Conservation (phyloP, 768 basidiomycete genomes). For the Mycena kentingensis region DNA sequence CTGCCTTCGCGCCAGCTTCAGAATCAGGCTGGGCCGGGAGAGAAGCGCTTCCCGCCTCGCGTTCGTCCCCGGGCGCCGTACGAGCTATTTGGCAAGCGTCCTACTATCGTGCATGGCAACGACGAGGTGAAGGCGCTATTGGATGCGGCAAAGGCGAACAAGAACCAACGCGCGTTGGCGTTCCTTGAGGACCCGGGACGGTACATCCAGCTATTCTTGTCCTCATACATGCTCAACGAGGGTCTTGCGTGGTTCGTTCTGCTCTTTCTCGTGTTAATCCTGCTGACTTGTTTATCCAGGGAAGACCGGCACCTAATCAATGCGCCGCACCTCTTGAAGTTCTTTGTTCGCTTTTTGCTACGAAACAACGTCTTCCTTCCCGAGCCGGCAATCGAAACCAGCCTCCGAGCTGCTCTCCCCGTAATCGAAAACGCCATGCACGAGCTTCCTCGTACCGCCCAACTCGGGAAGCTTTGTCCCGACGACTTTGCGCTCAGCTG, state of each 20-base stretch:
- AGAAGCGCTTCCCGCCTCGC: slow-evolving; percentile 29
- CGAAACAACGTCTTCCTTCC: slow-evolving; percentile 40
- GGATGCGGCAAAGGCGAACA: slow-evolving; percentile 36
- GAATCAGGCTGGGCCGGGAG: slow-evolving; percentile 3
- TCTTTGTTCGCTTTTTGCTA: slow-evolving; percentile 48
- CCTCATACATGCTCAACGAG: slow-evolving; percentile 65
- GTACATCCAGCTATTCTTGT: slow-evolving; percentile 64
- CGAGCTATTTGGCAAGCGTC: slow-evolving; percentile 36
- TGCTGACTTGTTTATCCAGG: slow-evolving; percentile 29
- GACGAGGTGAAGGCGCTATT: slow-evolving; percentile 41
- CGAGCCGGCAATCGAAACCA: not conserved
- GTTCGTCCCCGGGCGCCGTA: slow-evolving; percentile 40
- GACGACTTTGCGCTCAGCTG: not conserved
- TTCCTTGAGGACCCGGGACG: slow-evolving; percentile 68
- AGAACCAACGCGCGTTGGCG: slow-evolving; percentile 45
- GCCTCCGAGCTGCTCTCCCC: not conserved
- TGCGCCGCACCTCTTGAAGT: slow-evolving; percentile 45
- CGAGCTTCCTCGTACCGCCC: not conserved
- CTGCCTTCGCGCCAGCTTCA: slow-evolving; percentile 8
- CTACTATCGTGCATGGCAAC: slow-evolving; percentile 35
- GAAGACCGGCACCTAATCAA: slow-evolving; percentile 42
- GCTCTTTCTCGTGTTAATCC: slow-evolving; percentile 3
- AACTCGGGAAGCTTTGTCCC: not conserved
- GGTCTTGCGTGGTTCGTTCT: slow-evolving; percentile 67
- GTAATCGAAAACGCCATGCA: not conserved